A percentile compares a stretch with the other conserved stretches of the same genome.
Conservation (phyloP, 2,329 filamentous ascomycete genomes). For the Scedosporium apiospermum region DNA sequence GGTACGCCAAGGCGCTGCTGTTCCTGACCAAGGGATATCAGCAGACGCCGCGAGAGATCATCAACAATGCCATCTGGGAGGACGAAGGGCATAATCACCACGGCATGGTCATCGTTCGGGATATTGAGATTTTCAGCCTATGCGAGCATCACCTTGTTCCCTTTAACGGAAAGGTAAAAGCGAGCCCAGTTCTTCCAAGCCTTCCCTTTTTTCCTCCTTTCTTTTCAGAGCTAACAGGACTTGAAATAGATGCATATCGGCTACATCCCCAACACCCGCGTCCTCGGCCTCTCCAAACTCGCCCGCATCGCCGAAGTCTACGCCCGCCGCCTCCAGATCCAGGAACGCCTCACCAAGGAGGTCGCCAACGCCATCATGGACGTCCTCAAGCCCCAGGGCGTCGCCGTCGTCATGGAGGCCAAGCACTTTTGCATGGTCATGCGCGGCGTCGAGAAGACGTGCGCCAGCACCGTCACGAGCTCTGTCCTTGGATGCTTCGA, state of each 20-base stretch:
- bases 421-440: conserved; percentile 98
- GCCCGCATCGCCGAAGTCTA: conserved; percentile 97
- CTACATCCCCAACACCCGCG: conserved; percentile 85
- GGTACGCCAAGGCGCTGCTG: conserved; percentile 92
- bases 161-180: conserved; percentile 77
- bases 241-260: conserved; percentile 87
- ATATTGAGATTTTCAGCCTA: conserved; percentile 88
- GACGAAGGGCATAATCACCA: conserved; percentile 76
- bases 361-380: conserved; percentile 91
- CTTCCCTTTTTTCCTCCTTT: not conserved
- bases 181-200: not conserved
- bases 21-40: conserved; percentile 97
- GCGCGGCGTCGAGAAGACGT: conserved; percentile 93
- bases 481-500: conserved; percentile 97
- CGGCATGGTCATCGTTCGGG: conserved; percentile 95
- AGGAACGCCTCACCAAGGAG: conserved; percentile 92
- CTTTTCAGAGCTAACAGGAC: not conserved
- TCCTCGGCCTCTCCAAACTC: conserved; percentile 92
- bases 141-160: conserved; percentile 98
- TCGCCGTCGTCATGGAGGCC: conserved; percentile 95
- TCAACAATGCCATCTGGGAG: conserved; percentile 90
- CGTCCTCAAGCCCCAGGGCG: conserved; percentile 84
- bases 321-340: conserved; percentile 82
- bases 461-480: conserved; percentile 81
- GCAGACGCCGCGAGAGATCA: conserved; percentile 82